These are phyloP conservation scores for Penicillium sp. DNA, from an alignment of 2,329 filamentous ascomycete species.

Conservation along the genomic window DNA sequence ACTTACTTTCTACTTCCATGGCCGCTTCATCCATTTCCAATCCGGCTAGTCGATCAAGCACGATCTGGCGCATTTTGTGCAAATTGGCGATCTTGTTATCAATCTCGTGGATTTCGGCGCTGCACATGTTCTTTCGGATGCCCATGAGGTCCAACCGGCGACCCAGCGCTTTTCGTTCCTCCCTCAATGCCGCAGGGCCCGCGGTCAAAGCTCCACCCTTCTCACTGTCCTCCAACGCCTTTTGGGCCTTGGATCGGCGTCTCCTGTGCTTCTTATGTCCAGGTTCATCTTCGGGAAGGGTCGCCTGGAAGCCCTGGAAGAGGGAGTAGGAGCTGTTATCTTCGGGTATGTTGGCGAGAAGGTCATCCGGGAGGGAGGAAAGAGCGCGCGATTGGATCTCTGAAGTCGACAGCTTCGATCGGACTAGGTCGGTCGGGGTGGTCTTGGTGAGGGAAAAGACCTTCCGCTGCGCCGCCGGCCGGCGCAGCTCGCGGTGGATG, in stretches of 20 bases:
- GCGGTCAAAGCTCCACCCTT: constrained; percentile 60
- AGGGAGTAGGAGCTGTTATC: constrained; percentile 84
- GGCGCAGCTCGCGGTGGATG: constrained; percentile 83
- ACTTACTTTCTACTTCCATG: constrained; percentile 82
- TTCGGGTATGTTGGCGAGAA: constrained; percentile 86
- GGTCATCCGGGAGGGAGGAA: constrained; percentile 83
- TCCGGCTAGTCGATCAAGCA: constrained; percentile 80
- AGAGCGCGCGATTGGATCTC: constrained; percentile 95
- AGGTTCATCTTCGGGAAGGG: constrained; percentile 67
- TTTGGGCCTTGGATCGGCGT: constrained; percentile 72
- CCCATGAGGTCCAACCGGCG: constrained; percentile 89
- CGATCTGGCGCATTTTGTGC: constrained; percentile 87
- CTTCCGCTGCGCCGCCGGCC: constrained; percentile 80
- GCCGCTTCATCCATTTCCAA: constrained; percentile 89
- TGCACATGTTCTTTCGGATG: constrained; percentile 96
- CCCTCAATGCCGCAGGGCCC: constrained; percentile 71
- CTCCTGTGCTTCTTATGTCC: constrained; percentile 70
- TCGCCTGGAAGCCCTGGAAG: constrained; percentile 95
- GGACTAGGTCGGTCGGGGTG: constrained; percentile 89
- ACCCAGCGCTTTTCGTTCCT: constrained; percentile 75
- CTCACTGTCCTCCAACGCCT: constrained; percentile 65
- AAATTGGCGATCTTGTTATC: constrained; percentile 96
- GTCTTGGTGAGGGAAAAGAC: constrained; percentile 91
- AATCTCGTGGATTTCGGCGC: constrained; percentile 92
- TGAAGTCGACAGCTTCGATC: constrained; percentile 81